Evolutionary conservation across 129 eudicot species (phyloP).

Genomic region (Dittrichia graveolens): DNA sequence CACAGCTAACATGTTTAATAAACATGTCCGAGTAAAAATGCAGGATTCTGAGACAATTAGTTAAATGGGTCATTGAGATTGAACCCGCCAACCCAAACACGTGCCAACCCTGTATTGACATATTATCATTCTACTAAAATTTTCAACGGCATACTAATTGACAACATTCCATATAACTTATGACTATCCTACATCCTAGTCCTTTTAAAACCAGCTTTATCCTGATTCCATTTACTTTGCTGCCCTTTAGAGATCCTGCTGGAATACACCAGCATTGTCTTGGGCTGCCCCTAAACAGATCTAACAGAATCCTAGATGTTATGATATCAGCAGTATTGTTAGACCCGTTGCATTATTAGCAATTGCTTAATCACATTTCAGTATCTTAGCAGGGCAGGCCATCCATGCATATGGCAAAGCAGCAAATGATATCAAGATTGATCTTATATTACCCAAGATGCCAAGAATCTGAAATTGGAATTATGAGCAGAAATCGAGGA

Average conservation of each 20-base stretch:
- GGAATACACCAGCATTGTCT: conserved; percentile 1
- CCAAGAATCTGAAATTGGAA: neutral
- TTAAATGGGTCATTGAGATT: no score
- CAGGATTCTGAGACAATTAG: no score
- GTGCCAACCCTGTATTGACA: no score
- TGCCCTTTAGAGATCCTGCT: neutral
- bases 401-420: neutral
- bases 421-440: neutral
- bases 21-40: no score
- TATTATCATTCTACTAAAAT: no score
- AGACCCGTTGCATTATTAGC: neutral
- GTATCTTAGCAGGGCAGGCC: neutral
- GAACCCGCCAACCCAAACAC: no score
- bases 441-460: neutral
- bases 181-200: no score
- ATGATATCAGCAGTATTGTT: neutral
- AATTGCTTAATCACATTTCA: neutral
- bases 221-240: neutral
- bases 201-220: no score
- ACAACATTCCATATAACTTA: no score
- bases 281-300: neutral
- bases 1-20: no score
- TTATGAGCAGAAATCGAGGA: neutral
- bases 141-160: no score
- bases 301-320: conserved; percentile 3